Conservation (phyloP, 129 eudicot genomes). For the Artemisia argyi region DNA sequence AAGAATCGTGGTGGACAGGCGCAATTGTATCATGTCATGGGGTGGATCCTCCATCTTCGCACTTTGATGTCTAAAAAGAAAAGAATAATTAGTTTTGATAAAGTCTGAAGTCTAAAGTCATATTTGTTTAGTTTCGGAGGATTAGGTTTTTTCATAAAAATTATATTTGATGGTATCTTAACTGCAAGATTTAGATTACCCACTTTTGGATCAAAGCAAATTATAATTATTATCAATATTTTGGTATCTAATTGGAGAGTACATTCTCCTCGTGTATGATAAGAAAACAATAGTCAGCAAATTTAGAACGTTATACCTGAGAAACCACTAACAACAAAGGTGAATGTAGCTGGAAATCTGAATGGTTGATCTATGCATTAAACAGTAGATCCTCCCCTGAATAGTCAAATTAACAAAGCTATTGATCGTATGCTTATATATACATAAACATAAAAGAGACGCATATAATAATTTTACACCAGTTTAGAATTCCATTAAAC, state of each 20-base stretch:
- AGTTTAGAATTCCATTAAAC: not conserved
- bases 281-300: not conserved
- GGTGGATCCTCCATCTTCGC: too few species aligned
- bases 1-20: too few species aligned
- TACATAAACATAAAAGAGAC: not conserved
- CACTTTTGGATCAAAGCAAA: not conserved
- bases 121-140: too few species aligned
- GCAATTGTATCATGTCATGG: too few species aligned
- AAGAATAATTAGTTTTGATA: too few species aligned
- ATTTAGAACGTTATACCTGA: conserved; percentile 49
- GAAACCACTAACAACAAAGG: conserved; percentile 97
- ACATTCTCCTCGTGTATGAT: not conserved
- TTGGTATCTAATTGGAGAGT: conserved; percentile 8
- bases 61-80: too few species aligned
- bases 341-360: conserved; percentile 95
- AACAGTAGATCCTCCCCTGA: conserved; percentile 92
- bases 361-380: conserved; percentile 96
- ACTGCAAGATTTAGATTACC: conserved; percentile 42
- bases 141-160: too few species aligned
- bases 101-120: too few species aligned
- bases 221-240: not conserved
- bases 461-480: conserved; percentile 10
- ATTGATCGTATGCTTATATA: not conserved
- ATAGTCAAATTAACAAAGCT: conserved; percentile 7
- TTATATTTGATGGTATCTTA: too few species aligned